phyloP scores from a whole-genome alignment of 441 rosid genomes.

The Melastoma candidum region DNA sequence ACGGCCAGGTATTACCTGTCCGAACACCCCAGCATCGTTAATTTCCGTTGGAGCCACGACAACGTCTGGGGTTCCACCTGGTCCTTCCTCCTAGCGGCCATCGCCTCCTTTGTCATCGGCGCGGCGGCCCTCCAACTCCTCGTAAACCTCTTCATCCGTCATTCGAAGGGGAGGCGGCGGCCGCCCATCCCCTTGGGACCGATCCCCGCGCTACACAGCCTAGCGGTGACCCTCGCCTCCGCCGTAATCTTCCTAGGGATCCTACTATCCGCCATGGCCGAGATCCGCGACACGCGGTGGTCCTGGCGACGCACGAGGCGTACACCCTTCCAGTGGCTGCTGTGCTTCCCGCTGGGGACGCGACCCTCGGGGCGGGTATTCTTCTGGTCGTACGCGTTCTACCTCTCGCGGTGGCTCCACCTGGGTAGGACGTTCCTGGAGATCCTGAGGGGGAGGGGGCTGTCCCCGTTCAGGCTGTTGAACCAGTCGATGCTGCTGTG shows the following conservation, averaged over 20 bases:
- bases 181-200: slow-evolving; percentile 19
- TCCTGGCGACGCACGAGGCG: slow-evolving; percentile 17
- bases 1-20: slow-evolving; percentile 14
- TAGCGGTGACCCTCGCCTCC: slow-evolving; percentile 13
- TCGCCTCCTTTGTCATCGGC: slow-evolving; percentile 15
- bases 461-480: slow-evolving; percentile 15
- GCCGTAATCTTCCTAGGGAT: slow-evolving; percentile 19
- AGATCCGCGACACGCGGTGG: slow-evolving; percentile 25
- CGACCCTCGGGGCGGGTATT: slow-evolving; percentile 25
- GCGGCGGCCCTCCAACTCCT: slow-evolving; percentile 8
- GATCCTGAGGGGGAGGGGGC: slow-evolving; percentile 14
- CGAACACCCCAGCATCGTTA: slow-evolving; percentile 19
- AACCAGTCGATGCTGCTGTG: slow-evolving; percentile 19
- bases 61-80: slow-evolving; percentile 23
- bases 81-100: slow-evolving; percentile 19
- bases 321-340: slow-evolving; percentile 21
- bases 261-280: slow-evolving; percentile 20
- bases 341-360: slow-evolving; percentile 25
- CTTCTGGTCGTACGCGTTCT: slow-evolving; percentile 24
- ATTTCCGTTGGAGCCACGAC: slow-evolving; percentile 22
- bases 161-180: slow-evolving; percentile 1
- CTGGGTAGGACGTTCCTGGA: slow-evolving; percentile 19
- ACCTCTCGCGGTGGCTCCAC: slow-evolving; percentile 22
- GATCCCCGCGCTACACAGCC: slow-evolving; percentile 22
- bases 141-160: slow-evolving; percentile 11